Conservation (phyloP, 192 early-diverging fungal species). For the Lobosporangium transversale region DNA sequence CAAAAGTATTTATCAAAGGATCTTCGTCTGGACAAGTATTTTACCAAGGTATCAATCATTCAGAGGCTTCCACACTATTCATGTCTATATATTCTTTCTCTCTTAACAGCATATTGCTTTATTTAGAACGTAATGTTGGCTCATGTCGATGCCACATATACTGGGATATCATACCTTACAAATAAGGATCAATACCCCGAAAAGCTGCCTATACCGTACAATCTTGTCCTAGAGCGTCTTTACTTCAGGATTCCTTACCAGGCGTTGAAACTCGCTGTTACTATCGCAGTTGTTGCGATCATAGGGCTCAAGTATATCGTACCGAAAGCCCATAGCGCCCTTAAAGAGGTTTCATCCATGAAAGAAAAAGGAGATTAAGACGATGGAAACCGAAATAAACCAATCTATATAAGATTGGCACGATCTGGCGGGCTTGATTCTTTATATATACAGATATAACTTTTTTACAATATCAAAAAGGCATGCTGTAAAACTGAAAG, state of each 20-base stretch:
- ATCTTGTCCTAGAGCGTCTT: constrained; percentile 35
- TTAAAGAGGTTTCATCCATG: constrained; percentile 5
- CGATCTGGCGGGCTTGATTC: no score
- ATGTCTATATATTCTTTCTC: background rate
- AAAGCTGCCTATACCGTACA: constrained; percentile 23
- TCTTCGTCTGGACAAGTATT: constrained; percentile 14
- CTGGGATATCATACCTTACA: constrained; percentile 35
- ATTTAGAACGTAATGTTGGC: constrained; percentile 45
- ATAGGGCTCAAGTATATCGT: constrained; percentile 20
- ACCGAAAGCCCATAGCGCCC: constrained; percentile 7
- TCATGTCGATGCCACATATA: constrained; percentile 38
- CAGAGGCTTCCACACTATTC: no score
- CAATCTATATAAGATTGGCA: no score
- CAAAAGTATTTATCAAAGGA: constrained; percentile 15
- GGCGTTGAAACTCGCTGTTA: constrained; percentile 35
- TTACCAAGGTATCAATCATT: constrained; percentile 21
- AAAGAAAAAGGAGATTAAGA: no score
- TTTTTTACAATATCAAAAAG: no score
- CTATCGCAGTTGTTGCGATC: constrained; percentile 7
- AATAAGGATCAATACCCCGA: constrained; percentile 12
- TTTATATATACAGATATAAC: no score
- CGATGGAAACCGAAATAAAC: no score
- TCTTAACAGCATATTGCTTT: background rate
- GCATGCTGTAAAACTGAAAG: no score
- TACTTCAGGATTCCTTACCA: constrained; percentile 50